These are phyloP conservation scores for Phaseolus coccineus DNA, from an alignment of 331 rosid species.

Conservation along the genomic window DNA sequence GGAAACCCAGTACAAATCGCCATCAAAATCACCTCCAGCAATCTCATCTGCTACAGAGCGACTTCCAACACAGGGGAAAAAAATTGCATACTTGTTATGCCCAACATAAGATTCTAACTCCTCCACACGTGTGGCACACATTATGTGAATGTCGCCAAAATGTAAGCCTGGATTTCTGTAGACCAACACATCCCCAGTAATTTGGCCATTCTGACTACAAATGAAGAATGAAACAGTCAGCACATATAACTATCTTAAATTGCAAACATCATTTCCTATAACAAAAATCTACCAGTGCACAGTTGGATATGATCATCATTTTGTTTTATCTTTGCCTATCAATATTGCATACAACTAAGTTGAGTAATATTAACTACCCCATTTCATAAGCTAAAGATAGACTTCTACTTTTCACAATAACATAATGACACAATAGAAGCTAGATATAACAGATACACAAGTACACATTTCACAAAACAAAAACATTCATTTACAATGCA, in stretches of 20 bases:
- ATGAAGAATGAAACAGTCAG: conserved; percentile 5
- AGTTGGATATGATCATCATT: too few species aligned
- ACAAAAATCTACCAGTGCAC: not conserved
- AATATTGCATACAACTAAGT: too few species aligned
- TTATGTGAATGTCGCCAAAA: conserved; percentile 74
- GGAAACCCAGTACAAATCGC: conserved; percentile 82
- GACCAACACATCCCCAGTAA: conserved; percentile 69
- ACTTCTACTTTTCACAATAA: too few species aligned
- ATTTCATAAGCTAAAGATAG: too few species aligned
- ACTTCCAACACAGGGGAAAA: conserved; percentile 75
- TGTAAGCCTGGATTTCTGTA: conserved; percentile 80
- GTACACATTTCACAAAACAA: too few species aligned
- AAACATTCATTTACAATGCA: not conserved
- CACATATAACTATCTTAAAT: not conserved
- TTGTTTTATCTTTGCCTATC: too few species aligned
- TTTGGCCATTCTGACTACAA: conserved; percentile 64
- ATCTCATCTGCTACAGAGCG: conserved; percentile 83
- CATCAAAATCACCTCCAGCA: conserved; percentile 83
- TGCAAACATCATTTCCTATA: not conserved
- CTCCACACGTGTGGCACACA: conserved; percentile 60
- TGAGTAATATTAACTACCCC: too few species aligned
- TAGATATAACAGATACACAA: too few species aligned
- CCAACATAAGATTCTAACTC: conserved; percentile 60
- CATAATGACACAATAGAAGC: too few species aligned
- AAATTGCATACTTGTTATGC: conserved; percentile 68